Base-by-base conservation (phyloP, 2,329 filamentous ascomycete species). In the Tolypocladium ovalisporum region DNA sequence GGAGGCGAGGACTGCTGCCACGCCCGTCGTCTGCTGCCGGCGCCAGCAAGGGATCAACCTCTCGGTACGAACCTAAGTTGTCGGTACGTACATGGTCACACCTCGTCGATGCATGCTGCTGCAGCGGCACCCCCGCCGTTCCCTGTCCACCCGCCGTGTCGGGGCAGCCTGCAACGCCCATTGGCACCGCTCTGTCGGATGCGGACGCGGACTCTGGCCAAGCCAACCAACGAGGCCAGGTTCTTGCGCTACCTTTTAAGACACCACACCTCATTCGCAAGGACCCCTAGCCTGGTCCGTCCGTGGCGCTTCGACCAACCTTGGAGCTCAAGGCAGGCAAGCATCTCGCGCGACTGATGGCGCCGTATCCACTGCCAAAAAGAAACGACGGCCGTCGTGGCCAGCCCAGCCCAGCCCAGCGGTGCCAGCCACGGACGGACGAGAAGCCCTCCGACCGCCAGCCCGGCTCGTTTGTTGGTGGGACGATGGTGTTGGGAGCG, bases 101-200 rank as follows among this genome's bases (percentile, higher is more conserved):
- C 42, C 42, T 19, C 42, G 42, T 47, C 13, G 13, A 47, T 17
- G 24, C 44, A 57, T 27, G 40, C 19, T 34, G n/a, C n/a, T n/a
- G n/a, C 52, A 40, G 47, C 42, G 22, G 36, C 24, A 15, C 37
- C 40, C 24, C 44, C 37, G 34, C 54, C 35, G 13, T 34, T 39
- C 52, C 34, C 47, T 29, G 47, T 34, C 47, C 47, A 22, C 29
- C 47, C 47, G 47, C 47, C 29, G 47, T 52, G 53, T 47, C 56
- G 59, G 27, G 35, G 29, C 47, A 52, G 36, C 52, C 57, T 61
- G 59, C 59, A 61, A 54, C n/a, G 36, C 39, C 34, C 24, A 59
- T 57, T 59, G 59, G 59, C 59, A 59, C 62, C 62, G 58, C 40
- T 56, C 54, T 62, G 62, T 62, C 60, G 62, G 62, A 58, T 60